These are phyloP conservation scores for Metschnikowia gelsemii DNA, from an alignment of 805 yeast genomes.

Conservation along the genomic window DNA sequence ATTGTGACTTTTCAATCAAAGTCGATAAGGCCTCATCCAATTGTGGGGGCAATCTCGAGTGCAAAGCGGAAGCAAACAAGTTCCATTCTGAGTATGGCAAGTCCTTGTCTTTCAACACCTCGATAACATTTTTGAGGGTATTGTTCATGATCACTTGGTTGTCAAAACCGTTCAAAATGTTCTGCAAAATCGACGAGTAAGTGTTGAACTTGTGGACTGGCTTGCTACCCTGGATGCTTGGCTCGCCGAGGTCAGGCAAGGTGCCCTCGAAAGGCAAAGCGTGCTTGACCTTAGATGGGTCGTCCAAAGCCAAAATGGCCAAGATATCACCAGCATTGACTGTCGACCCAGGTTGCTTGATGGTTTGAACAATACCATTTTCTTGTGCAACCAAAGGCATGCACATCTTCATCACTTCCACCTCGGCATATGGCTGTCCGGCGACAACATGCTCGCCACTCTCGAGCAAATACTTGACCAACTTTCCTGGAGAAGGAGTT, in stretches of 20 bases:
- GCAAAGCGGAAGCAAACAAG: constrained; percentile 82
- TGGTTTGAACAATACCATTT: constrained; percentile 85
- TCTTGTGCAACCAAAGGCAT: constrained; percentile 96
- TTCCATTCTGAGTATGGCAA: constrained; percentile 94
- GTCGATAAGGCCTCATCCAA: constrained; percentile 67
- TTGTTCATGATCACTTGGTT: constrained; percentile 92
- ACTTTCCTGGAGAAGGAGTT: constrained; percentile 98
- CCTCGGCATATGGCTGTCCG: constrained; percentile 97
- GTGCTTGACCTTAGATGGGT: constrained; percentile 95
- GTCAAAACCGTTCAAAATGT: constrained; percentile 88
- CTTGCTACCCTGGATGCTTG: constrained; percentile 78
- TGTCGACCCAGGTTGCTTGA: constrained; percentile 98
- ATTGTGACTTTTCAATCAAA: constrained; percentile 62
- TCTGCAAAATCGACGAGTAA: constrained; percentile 58
- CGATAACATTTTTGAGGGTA: constrained; percentile 70
- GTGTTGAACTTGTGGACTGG: constrained; percentile 72
- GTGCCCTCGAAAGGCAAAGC: constrained; percentile 95
- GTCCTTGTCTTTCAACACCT: constrained; percentile 71
- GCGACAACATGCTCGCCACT: constrained; percentile 89
- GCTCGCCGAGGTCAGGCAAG: constrained; percentile 83
- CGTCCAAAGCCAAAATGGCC: constrained; percentile 92
- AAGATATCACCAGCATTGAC: constrained; percentile 95
- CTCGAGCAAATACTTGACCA: constrained; percentile 89
- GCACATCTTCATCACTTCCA: constrained; percentile 99
- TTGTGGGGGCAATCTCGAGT: constrained; percentile 79